Conservation (phyloP, 441 rosid genomes). For the Geranium incanum region DNA sequence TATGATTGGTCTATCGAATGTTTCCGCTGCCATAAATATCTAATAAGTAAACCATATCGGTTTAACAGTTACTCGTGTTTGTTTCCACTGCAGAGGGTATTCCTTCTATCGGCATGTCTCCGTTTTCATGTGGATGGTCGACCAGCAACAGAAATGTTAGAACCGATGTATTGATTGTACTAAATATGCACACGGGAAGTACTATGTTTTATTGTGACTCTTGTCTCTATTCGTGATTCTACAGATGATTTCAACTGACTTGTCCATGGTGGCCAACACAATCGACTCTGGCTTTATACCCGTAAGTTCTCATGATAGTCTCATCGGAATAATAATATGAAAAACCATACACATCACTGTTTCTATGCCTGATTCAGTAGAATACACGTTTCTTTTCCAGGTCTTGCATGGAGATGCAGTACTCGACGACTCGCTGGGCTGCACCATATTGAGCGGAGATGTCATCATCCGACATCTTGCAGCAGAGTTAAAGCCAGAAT, state of each 20-base stretch:
- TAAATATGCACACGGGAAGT: background rate
- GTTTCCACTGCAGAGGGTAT: conserved; percentile 62
- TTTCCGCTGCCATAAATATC: background rate
- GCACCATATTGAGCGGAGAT: conserved; percentile 93
- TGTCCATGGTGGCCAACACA: conserved; percentile 52
- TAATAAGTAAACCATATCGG: conserved; percentile 4
- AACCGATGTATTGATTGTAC: conserved; percentile 22
- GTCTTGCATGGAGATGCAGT: conserved; percentile 98
- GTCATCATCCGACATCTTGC: conserved; percentile 88
- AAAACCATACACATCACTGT: too few relatives aligned
- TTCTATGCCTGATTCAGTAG: background rate
- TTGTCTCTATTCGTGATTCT: conserved; percentile 11
- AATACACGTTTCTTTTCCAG: conserved; percentile 30
- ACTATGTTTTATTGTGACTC: conserved; percentile 1
- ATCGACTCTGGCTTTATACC: conserved; percentile 80
- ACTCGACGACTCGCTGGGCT: conserved; percentile 62
- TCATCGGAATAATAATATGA: too few relatives aligned
- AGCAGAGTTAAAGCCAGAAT: conserved; percentile 63
- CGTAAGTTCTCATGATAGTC: conserved; percentile 40
- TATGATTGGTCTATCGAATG: conserved; percentile 3
- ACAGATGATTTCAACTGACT: conserved; percentile 64
- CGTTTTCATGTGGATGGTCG: conserved; percentile 87
- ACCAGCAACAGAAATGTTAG: conserved; percentile 68
- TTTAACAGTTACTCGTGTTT: conserved; percentile 22
- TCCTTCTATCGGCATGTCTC: conserved; percentile 82